phyloP scores from a whole-genome alignment of 305 asterid species.

The Striga hermonthica region DNA sequence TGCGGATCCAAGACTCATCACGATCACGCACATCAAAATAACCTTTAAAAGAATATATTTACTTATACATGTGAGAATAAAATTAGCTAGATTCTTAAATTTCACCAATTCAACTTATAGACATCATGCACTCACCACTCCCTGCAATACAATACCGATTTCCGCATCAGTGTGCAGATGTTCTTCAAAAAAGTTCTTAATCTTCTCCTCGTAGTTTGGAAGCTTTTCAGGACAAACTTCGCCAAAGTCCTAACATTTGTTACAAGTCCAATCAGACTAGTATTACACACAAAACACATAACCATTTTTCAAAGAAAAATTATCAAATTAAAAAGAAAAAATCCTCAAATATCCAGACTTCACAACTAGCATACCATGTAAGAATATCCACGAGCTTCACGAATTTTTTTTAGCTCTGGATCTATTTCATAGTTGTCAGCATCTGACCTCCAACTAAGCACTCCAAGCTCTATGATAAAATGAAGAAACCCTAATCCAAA shows the following conservation, averaged over 20 bases:
- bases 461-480: no score
- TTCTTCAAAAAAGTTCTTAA: slow-evolving; percentile 71
- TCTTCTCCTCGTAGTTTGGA: slow-evolving; percentile 67
- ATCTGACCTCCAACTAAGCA: slow-evolving; percentile 26
- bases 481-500: no score
- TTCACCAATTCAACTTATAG: slow-evolving; percentile 17
- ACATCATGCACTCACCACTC: slow-evolving; percentile 34
- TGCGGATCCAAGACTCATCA: slow-evolving; percentile 74
- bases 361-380: slow-evolving; percentile 50
- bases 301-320: no score
- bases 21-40: slow-evolving; percentile 84
- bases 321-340: background rate
- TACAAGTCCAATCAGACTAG: background rate
- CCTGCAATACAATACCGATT: slow-evolving; percentile 89
- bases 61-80: background rate
- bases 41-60: slow-evolving; percentile 31
- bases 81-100: background rate
- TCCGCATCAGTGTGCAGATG: slow-evolving; percentile 92
- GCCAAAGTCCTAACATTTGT: background rate
- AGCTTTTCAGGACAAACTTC: slow-evolving; percentile 61
- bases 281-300: slow-evolving; percentile 40
- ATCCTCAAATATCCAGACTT: slow-evolving; percentile 6
- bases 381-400: slow-evolving; percentile 73
- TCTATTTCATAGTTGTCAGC: slow-evolving; percentile 85
- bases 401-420: slow-evolving; percentile 73